Base-by-base conservation (phyloP, 805 yeast genomes). In the Candida ovalis region DNA sequence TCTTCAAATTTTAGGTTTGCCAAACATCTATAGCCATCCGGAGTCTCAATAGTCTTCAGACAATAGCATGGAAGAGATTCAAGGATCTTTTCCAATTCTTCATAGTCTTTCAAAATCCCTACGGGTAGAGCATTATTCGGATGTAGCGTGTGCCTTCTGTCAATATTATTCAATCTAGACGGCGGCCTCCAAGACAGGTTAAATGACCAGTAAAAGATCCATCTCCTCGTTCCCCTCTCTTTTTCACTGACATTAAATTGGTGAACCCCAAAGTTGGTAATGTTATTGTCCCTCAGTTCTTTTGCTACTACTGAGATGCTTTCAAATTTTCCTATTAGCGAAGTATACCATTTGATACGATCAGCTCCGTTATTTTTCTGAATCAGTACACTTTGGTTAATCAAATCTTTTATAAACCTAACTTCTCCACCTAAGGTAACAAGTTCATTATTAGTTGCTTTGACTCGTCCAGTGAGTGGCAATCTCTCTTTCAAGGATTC, bases 341-440 rank as follows among this genome's bases (percentile, higher is more conserved):
- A 63, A n/a, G 76, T 65, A 51, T 59, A 73, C 78, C 78, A 74
- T 3, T 42, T 50, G 18, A 61, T 52, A n/a, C 48, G 25, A 2
- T 39, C 13, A 5, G 38, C 44, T 13, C 47, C n/a, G 8, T 27
- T 17, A 4, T n/a, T 3, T 5, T 24, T 19, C 3, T 23, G 25
- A 36, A 46, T 12, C 3, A 46, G 27, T 2, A 53, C 12, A 45
- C 74, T 68, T 44, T 73, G 66, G 4, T 47, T 38, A 10, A 76
- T 58, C 66, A 76, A 60, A 15, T 58, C 54, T 2, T 41, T 24
- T 5, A 74, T 65, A 52, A 78, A 78, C 12, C 49, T 60, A 15
- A 60, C 52, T 43, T 78, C 83, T 3, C 83, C 83, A 2, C 80
- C 81, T 19, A 52, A 45, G 2, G 72, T 73, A 12, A 71, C 55